A percentile compares a stretch with the other conserved stretches of the same genome.
Conservation (phyloP, 805 yeast species). For the Wickerhamomyces pijperi region DNA sequence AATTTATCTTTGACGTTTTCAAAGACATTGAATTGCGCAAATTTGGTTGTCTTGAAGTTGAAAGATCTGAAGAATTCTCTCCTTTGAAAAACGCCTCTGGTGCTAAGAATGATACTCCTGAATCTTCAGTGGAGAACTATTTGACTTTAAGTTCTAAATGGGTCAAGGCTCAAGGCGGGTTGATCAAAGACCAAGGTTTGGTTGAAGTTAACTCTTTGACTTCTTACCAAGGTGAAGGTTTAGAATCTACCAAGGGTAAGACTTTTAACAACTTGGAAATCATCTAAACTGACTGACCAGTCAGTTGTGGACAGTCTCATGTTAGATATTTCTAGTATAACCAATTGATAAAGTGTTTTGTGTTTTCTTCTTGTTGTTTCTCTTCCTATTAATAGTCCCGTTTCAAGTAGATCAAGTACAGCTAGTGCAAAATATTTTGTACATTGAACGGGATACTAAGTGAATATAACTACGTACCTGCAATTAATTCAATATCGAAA, state of each 20-base stretch:
- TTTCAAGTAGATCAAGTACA: too few species aligned
- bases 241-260: conserved; percentile 43
- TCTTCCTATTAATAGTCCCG: too few species aligned
- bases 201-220: conserved; percentile 74
- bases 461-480: too few species aligned
- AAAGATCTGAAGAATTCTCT: conserved; percentile 74
- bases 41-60: conserved; percentile 91
- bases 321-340: too few species aligned
- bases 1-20: conserved; percentile 93
- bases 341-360: too few species aligned
- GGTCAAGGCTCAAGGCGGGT: conserved; percentile 64
- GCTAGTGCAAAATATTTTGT: too few species aligned
- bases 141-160: conserved; percentile 63
- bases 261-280: conserved; percentile 19
- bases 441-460: too few species aligned
- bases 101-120: conserved; percentile 75
- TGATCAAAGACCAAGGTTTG: conserved; percentile 29
- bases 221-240: conserved; percentile 68
- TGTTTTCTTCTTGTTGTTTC: too few species aligned
- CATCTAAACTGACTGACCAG: conserved; percentile 5
- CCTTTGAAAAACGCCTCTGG: conserved; percentile 90
- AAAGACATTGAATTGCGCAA: conserved; percentile 56
- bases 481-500: too few species aligned
- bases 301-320: too few species aligned
- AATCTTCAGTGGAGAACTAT: conserved; percentile 59